A percentile compares a stretch with the other conserved stretches of the same genome.
These are phyloP conservation scores for Jasminum sambac DNA, from an alignment of 257 asterid species.

Conservation along the genomic window DNA sequence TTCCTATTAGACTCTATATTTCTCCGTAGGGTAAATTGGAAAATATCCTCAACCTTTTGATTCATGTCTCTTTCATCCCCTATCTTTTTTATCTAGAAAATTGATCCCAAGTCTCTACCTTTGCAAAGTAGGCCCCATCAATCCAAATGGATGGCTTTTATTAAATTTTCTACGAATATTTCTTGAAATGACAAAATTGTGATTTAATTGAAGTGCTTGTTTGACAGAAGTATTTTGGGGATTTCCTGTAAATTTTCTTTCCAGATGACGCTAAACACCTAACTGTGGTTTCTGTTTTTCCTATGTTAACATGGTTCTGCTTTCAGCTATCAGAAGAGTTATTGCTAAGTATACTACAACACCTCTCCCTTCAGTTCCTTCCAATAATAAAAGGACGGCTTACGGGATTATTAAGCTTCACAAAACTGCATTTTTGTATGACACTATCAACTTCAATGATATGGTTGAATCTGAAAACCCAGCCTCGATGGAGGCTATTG, in stretches of 20 bases:
- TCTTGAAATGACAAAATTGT: too few species aligned
- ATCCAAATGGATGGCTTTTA: too few species aligned
- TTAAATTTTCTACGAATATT: too few species aligned
- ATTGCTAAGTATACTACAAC: constrained; percentile 56
- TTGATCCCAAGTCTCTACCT: too few species aligned
- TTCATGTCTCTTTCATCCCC: too few species aligned
- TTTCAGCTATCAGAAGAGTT: constrained; percentile 83
- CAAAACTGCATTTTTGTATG: constrained; percentile 51
- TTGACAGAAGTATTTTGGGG: background rate
- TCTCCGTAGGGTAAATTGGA: background rate
- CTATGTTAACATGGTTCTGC: constrained; percentile 27
- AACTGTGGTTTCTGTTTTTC: constrained; percentile 7
- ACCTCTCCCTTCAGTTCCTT: constrained; percentile 59
- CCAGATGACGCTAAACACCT: background rate
- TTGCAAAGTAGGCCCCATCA: too few species aligned
- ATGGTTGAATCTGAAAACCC: constrained; percentile 66
- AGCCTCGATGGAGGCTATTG: constrained; percentile 76
- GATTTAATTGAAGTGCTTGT: too few species aligned
- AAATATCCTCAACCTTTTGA: too few species aligned
- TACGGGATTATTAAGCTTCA: constrained; percentile 67
- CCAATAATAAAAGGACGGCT: constrained; percentile 57
- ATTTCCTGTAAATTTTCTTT: constrained; percentile 1
- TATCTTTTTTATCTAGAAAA: too few species aligned
- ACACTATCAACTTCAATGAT: constrained; percentile 39
- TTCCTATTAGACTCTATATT: background rate